phyloP scores from a whole-genome alignment of 2,329 filamentous ascomycete species.

The Curvularia sp. region DNA sequence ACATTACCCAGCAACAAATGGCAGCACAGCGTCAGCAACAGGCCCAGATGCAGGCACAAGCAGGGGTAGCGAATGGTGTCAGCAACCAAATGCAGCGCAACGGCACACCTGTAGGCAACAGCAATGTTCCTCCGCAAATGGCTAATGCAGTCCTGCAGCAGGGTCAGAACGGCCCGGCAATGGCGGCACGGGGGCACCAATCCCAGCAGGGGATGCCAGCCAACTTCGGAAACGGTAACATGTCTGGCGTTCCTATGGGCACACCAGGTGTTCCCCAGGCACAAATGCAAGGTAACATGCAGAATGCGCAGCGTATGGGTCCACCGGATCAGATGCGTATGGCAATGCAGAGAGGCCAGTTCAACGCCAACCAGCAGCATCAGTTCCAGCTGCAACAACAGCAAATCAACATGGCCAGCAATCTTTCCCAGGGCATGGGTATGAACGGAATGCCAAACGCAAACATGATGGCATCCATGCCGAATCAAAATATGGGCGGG shows the following conservation, averaged over 20 bases:
- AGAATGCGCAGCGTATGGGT: constrained; percentile 65
- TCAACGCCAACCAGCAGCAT: constrained; percentile 44
- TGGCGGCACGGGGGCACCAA: constrained; percentile 47
- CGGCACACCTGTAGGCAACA: constrained; percentile 48
- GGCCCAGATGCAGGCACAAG: constrained; percentile 49
- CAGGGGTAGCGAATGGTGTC: constrained; percentile 47
- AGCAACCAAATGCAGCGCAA: constrained; percentile 53
- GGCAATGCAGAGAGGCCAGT: constrained; percentile 49
- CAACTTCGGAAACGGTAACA: constrained; percentile 58
- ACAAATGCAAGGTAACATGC: constrained; percentile 69
- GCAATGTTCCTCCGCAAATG: constrained; percentile 41
- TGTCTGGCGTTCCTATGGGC: constrained; percentile 61
- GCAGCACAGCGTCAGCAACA: constrained; percentile 50
- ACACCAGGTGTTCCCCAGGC: constrained; percentile 70
- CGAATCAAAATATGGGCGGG: constrained; percentile 45
- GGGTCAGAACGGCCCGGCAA: constrained; percentile 41
- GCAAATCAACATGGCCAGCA: constrained; percentile 49
- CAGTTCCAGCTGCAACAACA: constrained; percentile 50
- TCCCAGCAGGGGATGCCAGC: constrained; percentile 56
- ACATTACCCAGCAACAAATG: constrained; percentile 44
- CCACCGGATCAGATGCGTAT: constrained; percentile 51
- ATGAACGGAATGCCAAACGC: constrained; percentile 48
- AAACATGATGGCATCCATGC: constrained; percentile 45
- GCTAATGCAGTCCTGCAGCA: constrained; percentile 40
- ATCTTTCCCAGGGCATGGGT: constrained; percentile 41